Evolutionary conservation across 1,284 basidiomycete species (phyloP).

Genomic region (Naganishia albida): DNA sequence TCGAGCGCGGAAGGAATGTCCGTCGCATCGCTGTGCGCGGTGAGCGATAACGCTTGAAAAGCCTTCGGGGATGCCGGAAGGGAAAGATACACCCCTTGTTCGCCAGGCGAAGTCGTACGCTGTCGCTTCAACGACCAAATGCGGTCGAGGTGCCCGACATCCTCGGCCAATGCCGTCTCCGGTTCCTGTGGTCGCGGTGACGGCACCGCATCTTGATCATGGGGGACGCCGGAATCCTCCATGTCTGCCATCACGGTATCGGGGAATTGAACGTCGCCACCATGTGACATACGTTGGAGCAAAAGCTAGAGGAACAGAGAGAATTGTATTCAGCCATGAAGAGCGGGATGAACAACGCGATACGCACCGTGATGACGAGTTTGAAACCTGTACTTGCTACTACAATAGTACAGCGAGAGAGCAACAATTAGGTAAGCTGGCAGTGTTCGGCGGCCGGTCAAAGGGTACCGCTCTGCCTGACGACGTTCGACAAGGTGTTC

Average conservation of each 20-base stretch:
- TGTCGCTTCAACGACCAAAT: conserved; percentile 5
- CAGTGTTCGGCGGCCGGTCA: conserved; percentile 7
- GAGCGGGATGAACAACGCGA: too few species aligned
- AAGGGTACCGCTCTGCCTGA: conserved; percentile 1
- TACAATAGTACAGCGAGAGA: background rate
- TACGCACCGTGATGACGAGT: conserved; percentile 26
- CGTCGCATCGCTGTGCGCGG: background rate
- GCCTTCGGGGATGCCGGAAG: conserved; percentile 13
- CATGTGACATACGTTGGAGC: conserved; percentile 1
- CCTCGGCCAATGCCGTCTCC: background rate
- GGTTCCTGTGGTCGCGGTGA: background rate
- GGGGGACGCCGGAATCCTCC: conserved; percentile 6
- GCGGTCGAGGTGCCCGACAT: background rate
- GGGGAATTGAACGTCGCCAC: background rate
- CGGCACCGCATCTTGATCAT: background rate
- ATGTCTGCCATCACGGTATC: conserved; percentile 1
- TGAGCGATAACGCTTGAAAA: background rate
- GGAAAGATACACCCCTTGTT: conserved; percentile 11
- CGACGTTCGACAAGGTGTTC: conserved; percentile 2
- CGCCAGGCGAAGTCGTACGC: conserved; percentile 3
- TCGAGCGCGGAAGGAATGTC: background rate
- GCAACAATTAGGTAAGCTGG: conserved; percentile 4
- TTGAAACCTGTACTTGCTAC: conserved; percentile 24
- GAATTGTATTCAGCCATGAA: too few species aligned
- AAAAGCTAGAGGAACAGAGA: background rate